phyloP scores from a whole-genome alignment of 2,329 filamentous ascomycete genomes.

The Epichloe scottii region DNA sequence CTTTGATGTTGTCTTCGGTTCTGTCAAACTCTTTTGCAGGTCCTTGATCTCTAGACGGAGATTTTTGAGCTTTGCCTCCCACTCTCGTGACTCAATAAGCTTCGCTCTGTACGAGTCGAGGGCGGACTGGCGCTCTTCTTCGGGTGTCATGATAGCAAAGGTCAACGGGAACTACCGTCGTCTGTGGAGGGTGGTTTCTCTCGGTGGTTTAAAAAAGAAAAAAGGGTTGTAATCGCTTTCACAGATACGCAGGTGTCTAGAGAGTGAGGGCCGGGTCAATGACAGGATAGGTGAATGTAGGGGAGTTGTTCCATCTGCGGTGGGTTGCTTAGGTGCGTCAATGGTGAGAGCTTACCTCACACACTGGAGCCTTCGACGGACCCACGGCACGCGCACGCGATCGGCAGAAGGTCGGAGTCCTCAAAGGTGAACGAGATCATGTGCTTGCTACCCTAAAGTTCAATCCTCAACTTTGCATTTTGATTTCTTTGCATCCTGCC shows the following conservation, averaged over 20 bases:
- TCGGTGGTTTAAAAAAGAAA: not conserved
- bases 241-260: not conserved
- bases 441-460: not conserved
- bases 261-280: not conserved
- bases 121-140: conserved; percentile 53
- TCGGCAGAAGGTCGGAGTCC: conserved; percentile 22
- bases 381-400: conserved; percentile 1
- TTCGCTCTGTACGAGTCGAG: conserved; percentile 68
- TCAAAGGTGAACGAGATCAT: not conserved
- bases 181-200: conserved; percentile 1
- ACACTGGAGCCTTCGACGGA: conserved; percentile 23
- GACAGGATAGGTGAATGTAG: not conserved
- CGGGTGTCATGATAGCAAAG: conserved; percentile 33
- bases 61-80: conserved; percentile 94
- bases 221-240: not conserved
- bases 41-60: conserved; percentile 93
- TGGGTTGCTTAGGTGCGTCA: conserved; percentile 3
- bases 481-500: too few relatives aligned
- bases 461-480: too few relatives aligned
- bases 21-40: conserved; percentile 86
- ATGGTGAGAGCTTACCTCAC: conserved; percentile 27
- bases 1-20: conserved; percentile 99
- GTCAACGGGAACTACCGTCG: not conserved
- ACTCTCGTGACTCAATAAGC: conserved; percentile 90
- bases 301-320: too few relatives aligned